phyloP scores from a whole-genome alignment of 371 early-diverging fungal genomes.

The Lichtheimia corymbifera region DNA sequence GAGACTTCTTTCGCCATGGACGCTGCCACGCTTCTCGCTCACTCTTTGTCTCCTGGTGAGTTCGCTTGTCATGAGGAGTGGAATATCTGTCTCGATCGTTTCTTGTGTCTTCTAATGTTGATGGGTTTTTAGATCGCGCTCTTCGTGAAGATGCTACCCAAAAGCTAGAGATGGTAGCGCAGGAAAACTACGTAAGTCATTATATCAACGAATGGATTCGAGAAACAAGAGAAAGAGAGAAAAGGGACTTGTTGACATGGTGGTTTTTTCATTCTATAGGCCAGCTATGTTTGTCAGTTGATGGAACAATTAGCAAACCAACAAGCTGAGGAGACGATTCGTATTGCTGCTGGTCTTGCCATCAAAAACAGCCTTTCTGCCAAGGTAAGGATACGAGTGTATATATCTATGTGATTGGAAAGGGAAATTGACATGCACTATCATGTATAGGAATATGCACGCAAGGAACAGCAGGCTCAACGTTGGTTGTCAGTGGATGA shows the following conservation, averaged over 20 bases:
- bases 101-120: constrained; percentile 1
- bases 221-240: neutral
- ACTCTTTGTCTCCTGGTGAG: constrained; percentile 75
- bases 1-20: constrained; percentile 46
- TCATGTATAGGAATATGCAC: constrained; percentile 58
- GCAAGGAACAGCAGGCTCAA: constrained; percentile 65
- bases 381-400: constrained; percentile 55
- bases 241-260: neutral
- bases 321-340: constrained; percentile 59
- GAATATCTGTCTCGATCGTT: neutral
- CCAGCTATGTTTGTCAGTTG: constrained; percentile 74
- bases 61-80: neutral
- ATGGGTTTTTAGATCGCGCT: constrained; percentile 10
- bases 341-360: constrained; percentile 85
- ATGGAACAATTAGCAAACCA: constrained; percentile 84
- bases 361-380: constrained; percentile 90
- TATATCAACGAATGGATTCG: neutral
- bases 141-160: constrained; percentile 80
- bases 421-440: constrained; percentile 2
- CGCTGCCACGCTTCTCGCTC: constrained; percentile 72
- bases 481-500: constrained; percentile 78
- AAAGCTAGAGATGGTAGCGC: constrained; percentile 72
- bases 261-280: constrained; percentile 43
- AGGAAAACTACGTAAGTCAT: constrained; percentile 77
- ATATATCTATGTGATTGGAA: neutral